phyloP scores from a whole-genome alignment of 768 basidiomycete genomes.

The Suillus spraguei region DNA sequence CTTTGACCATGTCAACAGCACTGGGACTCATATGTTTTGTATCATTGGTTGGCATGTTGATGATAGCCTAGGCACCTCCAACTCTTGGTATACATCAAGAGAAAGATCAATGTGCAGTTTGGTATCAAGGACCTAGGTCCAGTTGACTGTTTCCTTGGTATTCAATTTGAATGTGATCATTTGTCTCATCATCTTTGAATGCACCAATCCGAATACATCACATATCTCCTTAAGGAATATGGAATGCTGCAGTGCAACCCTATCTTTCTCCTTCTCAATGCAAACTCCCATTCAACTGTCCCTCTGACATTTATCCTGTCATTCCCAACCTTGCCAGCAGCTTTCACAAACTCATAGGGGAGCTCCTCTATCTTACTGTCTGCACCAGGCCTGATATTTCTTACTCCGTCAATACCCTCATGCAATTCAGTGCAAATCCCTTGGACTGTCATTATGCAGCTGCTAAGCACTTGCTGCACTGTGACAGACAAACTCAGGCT shows the following conservation, averaged over 20 bases:
- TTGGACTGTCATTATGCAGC: background rate
- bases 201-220: background rate
- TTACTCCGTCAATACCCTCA: background rate
- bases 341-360: background rate
- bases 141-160: background rate
- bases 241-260: constrained; percentile 25
- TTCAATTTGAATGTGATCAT: background rate
- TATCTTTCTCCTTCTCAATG: background rate
- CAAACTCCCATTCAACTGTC: background rate
- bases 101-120: background rate
- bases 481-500: too few species aligned
- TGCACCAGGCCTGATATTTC: background rate
- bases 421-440: background rate
- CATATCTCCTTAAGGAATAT: constrained; percentile 31
- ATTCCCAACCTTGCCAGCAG: background rate
- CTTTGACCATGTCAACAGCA: too few species aligned
- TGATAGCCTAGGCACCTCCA: background rate
- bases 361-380: background rate
- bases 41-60: background rate
- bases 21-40: background rate
- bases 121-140: background rate
- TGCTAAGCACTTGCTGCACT: too few species aligned
- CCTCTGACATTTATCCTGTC: background rate
- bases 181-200: background rate
- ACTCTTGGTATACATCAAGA: background rate